phyloP scores from a whole-genome alignment of 2,329 filamentous ascomycete species.

The Botrytis sinoallii region DNA sequence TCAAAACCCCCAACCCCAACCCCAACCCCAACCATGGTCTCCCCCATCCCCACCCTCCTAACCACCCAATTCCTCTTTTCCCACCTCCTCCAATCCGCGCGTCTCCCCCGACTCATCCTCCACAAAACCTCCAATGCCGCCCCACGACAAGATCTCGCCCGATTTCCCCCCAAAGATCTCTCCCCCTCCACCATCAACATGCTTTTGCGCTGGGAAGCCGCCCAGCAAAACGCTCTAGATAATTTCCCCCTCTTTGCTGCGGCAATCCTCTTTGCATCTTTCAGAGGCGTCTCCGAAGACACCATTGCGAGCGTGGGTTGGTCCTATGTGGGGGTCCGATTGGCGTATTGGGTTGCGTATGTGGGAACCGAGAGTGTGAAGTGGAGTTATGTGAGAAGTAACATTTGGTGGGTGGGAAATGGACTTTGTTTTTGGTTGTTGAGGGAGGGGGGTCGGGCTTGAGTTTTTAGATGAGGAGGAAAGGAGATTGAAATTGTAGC shows the following conservation, averaged over 20 bases:
- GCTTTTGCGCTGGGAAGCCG: neutral
- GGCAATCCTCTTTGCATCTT: constrained; percentile 41
- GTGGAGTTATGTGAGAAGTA: constrained; percentile 40
- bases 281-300: constrained; percentile 40
- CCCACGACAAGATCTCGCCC: constrained; percentile 20
- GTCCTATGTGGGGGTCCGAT: constrained; percentile 42
- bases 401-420: constrained; percentile 46
- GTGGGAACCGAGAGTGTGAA: constrained; percentile 40
- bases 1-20: constrained; percentile 50
- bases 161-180: constrained; percentile 39
- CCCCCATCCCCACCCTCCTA: constrained; percentile 17
- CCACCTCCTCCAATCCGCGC: constrained; percentile 17
- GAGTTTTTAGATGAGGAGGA: constrained; percentile 31
- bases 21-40: constrained; percentile 59
- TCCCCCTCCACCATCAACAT: constrained; percentile 43
- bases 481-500: neutral
- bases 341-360: constrained; percentile 44
- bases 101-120: constrained; percentile 20
- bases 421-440: constrained; percentile 41
- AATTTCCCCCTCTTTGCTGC: constrained; percentile 42
- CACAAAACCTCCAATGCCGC: constrained; percentile 1
- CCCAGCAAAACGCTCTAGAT: constrained; percentile 38
- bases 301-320: constrained; percentile 42
- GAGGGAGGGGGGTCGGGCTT: constrained; percentile 36
- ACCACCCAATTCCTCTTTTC: constrained; percentile 5